Percentiles rank a stretch among this genome's conserved stretches.
Conservation (phyloP, 306 rosid species). For the Acmispon strigosus region DNA sequence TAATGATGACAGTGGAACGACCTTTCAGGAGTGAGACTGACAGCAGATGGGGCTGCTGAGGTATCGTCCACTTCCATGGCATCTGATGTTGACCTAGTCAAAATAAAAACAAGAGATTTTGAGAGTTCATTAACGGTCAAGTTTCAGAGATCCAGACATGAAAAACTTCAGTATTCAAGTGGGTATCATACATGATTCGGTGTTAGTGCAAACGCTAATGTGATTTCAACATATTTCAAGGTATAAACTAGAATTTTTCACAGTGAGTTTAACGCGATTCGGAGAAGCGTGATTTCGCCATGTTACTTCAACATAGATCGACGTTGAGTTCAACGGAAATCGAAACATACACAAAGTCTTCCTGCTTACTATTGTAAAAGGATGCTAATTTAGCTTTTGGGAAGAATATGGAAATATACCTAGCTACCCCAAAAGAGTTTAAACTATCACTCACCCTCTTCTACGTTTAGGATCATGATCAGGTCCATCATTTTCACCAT, state of each 20-base stretch:
- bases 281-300: too few relatives aligned
- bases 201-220: too few relatives aligned
- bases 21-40: slow-evolving; percentile 66
- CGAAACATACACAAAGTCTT: too few relatives aligned
- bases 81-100: slow-evolving; percentile 45
- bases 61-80: slow-evolving; percentile 71
- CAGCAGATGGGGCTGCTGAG: slow-evolving; percentile 41
- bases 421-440: background rate
- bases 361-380: background rate
- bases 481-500: slow-evolving; percentile 42
- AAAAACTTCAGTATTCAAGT: background rate
- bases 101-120: background rate
- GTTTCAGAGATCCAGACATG: background rate
- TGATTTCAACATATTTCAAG: too few relatives aligned
- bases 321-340: too few relatives aligned
- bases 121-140: slow-evolving; percentile 23
- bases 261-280: too few relatives aligned
- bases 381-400: slow-evolving; percentile 4
- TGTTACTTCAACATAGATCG: too few relatives aligned
- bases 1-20: slow-evolving; percentile 12
- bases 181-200: too few relatives aligned
- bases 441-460: slow-evolving; percentile 44
- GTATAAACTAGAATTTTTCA: too few relatives aligned
- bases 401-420: background rate
- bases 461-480: slow-evolving; percentile 30